phyloP scores from a whole-genome alignment of 2,329 filamentous ascomycete genomes.

The Pseudocercospora macadamiae region DNA sequence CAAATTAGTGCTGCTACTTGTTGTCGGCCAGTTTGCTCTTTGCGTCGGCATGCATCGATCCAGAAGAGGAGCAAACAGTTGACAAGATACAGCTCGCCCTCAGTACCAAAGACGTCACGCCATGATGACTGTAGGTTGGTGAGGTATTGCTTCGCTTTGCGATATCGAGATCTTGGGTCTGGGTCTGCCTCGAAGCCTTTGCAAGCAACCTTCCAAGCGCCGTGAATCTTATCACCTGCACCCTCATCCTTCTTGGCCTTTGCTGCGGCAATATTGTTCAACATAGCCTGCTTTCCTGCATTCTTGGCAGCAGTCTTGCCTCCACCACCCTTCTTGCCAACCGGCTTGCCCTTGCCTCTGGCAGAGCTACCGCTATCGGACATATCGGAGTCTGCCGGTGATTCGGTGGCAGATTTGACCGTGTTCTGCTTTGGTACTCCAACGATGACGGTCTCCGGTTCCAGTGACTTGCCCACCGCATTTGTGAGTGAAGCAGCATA shows the following conservation, averaged over 20 bases:
- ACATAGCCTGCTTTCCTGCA: slow-evolving; percentile 48
- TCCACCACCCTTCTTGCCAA: slow-evolving; percentile 33
- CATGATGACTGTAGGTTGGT: slow-evolving; percentile 44
- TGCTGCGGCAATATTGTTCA: slow-evolving; percentile 46
- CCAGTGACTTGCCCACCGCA: slow-evolving; percentile 62
- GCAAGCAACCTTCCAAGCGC: slow-evolving; percentile 51
- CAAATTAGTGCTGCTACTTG: slow-evolving; percentile 53
- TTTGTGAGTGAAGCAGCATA: slow-evolving; percentile 74
- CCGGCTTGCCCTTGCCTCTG: slow-evolving; percentile 33
- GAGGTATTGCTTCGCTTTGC: slow-evolving; percentile 55
- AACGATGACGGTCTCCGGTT: slow-evolving; percentile 66
- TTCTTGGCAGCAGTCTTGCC: slow-evolving; percentile 40
- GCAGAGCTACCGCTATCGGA: slow-evolving; percentile 31
- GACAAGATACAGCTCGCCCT: slow-evolving; percentile 54
- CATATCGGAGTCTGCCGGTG: slow-evolving; percentile 35
- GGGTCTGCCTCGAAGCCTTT: slow-evolving; percentile 52
- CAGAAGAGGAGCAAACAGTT: slow-evolving; percentile 55
- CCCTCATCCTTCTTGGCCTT: slow-evolving; percentile 48
- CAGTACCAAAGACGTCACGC: slow-evolving; percentile 46
- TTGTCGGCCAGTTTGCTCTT: slow-evolving; percentile 38
- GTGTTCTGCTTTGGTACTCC: slow-evolving; percentile 26
- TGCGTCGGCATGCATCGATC: slow-evolving; percentile 45
- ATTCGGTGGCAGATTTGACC: slow-evolving; percentile 25
- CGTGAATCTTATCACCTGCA: slow-evolving; percentile 43
- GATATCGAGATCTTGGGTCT: slow-evolving; percentile 50